A percentile compares a stretch with the other conserved stretches of the same genome.
Conservation (phyloP, 805 yeast species). For the Kuraishia borneana region DNA sequence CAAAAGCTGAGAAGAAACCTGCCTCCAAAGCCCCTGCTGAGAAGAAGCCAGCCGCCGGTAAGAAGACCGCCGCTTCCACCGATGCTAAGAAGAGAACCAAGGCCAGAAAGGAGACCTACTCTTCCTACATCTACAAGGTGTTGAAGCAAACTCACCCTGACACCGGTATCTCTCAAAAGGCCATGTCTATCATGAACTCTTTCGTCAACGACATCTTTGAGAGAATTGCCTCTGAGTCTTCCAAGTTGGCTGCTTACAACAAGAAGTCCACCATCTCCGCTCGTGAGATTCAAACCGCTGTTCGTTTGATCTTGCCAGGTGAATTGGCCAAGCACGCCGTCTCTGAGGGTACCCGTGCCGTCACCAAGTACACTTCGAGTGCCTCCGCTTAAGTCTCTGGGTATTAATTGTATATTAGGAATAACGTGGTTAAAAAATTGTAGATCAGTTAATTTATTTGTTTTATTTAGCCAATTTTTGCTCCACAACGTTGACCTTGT, state of each 20-base stretch:
- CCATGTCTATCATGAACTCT: constrained; percentile 91
- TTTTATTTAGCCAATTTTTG: constrained; percentile 23
- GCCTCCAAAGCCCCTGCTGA: constrained; percentile 91
- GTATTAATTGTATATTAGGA: constrained; percentile 3
- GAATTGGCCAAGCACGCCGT: constrained; percentile 98
- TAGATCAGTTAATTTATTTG: background rate
- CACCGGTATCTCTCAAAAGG: constrained; percentile 90
- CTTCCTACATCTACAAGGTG: constrained; percentile 89
- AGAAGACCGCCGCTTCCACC: constrained; percentile 64
- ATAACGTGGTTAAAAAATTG: background rate
- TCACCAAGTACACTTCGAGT: constrained; percentile 84
- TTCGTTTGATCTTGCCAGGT: constrained; percentile 96
- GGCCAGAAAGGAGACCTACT: constrained; percentile 88
- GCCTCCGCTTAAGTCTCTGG: constrained; percentile 20
- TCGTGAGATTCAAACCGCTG: constrained; percentile 98
- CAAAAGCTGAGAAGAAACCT: constrained; percentile 36
- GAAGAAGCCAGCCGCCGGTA: constrained; percentile 69
- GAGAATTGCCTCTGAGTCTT: constrained; percentile 88
- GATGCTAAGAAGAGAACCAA: constrained; percentile 76
- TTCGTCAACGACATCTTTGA: constrained; percentile 88
- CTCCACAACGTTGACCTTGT: constrained; percentile 58
- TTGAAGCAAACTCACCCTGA: constrained; percentile 93
- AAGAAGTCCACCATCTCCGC: constrained; percentile 89
- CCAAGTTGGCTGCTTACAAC: constrained; percentile 90
- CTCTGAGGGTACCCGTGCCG: constrained; percentile 98